Evolutionary conservation across 2,329 filamentous ascomycete species (phyloP).

Genomic region (Botryotinia convoluta): DNA sequence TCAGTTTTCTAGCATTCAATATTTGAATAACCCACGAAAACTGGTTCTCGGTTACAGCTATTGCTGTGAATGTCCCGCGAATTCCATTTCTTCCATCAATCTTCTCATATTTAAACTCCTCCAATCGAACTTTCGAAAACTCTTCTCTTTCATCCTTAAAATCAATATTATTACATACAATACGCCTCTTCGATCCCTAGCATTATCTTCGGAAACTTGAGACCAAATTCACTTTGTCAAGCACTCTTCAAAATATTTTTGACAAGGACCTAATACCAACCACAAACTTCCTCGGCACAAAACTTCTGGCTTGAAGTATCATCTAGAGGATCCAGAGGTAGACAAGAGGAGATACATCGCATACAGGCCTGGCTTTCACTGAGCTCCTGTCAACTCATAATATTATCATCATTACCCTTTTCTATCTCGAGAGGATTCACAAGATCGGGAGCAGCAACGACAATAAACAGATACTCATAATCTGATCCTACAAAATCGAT

Average conservation of each 20-base stretch:
- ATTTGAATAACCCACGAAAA: not conserved
- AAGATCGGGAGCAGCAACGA: not conserved
- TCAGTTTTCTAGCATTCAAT: not conserved
- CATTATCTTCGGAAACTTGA: not conserved
- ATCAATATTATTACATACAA: not conserved
- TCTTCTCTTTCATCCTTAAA: not conserved
- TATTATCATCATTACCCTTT: not conserved
- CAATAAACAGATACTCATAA: not conserved
- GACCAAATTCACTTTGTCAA: not conserved
- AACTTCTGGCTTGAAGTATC: not conserved
- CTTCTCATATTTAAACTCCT: not conserved
- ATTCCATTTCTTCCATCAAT: not conserved
- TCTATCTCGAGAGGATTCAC: not conserved
- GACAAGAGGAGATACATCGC: not conserved
- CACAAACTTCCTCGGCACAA: not conserved
- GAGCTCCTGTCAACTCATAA: not conserved
- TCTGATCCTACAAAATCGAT: not conserved
- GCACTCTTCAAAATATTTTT: not conserved
- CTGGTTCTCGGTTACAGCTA: not conserved
- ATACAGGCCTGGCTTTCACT: not conserved
- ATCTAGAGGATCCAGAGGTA: not conserved
- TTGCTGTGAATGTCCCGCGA: not conserved
- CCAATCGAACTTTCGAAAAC: not conserved
- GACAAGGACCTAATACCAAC: not conserved
- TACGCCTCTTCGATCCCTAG: not conserved